A percentile compares a stretch with the other conserved stretches of the same genome.
These are phyloP conservation scores for Rhizoclosmatium globosum DNA, from an alignment of 192 early-diverging fungal species.

Conservation along the genomic window DNA sequence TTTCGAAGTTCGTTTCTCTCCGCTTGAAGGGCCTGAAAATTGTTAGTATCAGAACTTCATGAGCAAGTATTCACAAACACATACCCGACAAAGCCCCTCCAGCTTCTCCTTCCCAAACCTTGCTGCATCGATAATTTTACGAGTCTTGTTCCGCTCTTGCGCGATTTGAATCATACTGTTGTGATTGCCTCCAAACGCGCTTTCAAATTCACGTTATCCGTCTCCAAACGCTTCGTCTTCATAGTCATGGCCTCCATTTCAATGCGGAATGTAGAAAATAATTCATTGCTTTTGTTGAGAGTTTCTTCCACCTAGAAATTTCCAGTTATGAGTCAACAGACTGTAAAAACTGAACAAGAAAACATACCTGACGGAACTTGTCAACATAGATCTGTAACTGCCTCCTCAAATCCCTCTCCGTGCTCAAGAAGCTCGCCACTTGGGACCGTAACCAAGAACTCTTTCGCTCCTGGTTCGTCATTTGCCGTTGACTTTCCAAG, in stretches of 20 bases:
- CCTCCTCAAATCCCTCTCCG: constrained; percentile 64
- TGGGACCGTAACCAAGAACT: constrained; percentile 51
- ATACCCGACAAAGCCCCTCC: constrained; percentile 59
- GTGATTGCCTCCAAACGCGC: constrained; percentile 67
- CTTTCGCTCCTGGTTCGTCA: constrained; percentile 51
- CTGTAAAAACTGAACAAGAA: not conserved
- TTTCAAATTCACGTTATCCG: constrained; percentile 61
- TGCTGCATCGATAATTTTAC: constrained; percentile 57
- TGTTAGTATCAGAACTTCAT: not conserved
- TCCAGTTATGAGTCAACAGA: not conserved
- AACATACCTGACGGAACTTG: constrained; percentile 62
- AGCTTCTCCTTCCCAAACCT: constrained; percentile 58
- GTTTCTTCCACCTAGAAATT: constrained; percentile 67
- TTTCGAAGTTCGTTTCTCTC: constrained; percentile 48
- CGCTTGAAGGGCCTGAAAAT: constrained; percentile 53
- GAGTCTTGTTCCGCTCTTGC: constrained; percentile 62
- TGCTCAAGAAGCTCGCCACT: constrained; percentile 58
- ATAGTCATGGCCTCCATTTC: constrained; percentile 75
- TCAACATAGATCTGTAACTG: constrained; percentile 69
- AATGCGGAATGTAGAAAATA: constrained; percentile 69
- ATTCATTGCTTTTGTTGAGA: constrained; percentile 68
- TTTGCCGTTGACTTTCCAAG: constrained; percentile 55
- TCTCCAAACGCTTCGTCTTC: constrained; percentile 65
- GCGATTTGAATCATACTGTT: constrained; percentile 67
- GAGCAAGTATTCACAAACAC: not conserved